These are phyloP conservation scores for Sutorius eximius DNA, from an alignment of 1,284 basidiomycete genomes.

Conservation along the genomic window DNA sequence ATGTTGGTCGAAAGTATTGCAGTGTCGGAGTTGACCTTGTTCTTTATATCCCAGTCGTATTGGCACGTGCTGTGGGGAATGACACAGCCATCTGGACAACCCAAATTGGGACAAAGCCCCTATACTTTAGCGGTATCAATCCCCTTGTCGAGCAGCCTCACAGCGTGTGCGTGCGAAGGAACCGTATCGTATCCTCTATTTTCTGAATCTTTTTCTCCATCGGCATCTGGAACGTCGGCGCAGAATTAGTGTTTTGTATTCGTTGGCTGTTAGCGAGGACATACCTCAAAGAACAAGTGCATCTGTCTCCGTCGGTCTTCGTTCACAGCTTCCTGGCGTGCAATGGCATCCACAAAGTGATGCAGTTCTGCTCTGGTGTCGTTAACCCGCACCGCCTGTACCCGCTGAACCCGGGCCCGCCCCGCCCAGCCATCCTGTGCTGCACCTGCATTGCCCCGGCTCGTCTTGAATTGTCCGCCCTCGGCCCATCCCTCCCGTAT, in stretches of 20 bases:
- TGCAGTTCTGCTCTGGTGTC: conserved; percentile 6
- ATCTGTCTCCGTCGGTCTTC: conserved; percentile 43
- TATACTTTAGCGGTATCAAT: conserved; percentile 1
- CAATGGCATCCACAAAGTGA: conserved; percentile 52
- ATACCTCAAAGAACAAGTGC: conserved; percentile 53
- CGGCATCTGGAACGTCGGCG: conserved; percentile 43
- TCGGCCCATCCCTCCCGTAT: conserved; percentile 18
- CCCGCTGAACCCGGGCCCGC: background rate
- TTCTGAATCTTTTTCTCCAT: conserved; percentile 49
- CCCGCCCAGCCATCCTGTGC: conserved; percentile 5
- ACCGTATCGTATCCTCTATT: conserved; percentile 35
- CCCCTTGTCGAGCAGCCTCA: background rate
- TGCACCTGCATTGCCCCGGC: background rate
- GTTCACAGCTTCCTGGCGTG: conserved; percentile 41
- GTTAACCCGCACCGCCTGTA: conserved; percentile 1
- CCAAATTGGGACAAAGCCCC: conserved; percentile 7
- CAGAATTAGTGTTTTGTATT: background rate
- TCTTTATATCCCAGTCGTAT: background rate
- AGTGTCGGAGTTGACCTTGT: background rate
- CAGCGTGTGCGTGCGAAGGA: conserved; percentile 19
- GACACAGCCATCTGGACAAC: conserved; percentile 4
- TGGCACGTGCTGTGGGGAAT: conserved; percentile 20
- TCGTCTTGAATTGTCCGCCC: background rate
- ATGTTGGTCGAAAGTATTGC: conserved; percentile 4
- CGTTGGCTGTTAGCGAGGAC: conserved; percentile 12